phyloP scores from a whole-genome alignment of 192 early-diverging fungal species.

The Haplosporangium gracile region DNA sequence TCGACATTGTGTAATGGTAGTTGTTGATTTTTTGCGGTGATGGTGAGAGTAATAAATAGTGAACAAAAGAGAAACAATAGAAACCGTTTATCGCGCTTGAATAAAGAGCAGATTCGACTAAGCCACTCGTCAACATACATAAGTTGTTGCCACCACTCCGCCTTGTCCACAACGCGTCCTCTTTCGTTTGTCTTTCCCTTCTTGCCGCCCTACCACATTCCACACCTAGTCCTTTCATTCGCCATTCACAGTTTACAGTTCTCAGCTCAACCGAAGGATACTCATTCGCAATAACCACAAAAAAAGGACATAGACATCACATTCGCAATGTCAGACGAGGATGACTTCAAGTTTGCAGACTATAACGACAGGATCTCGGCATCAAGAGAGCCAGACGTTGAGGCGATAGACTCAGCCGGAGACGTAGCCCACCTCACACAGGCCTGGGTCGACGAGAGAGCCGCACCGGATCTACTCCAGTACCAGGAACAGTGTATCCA shows the following conservation, averaged over 20 bases:
- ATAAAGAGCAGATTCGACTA: not conserved
- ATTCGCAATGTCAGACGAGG: slow-evolving; percentile 15
- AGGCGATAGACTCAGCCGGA: slow-evolving; percentile 30
- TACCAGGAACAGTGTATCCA: slow-evolving; percentile 61
- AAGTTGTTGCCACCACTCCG: too few relatives aligned
- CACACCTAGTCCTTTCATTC: not conserved
- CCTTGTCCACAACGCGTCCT: too few relatives aligned
- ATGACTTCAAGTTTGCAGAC: slow-evolving; percentile 8
- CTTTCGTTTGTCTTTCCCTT: too few relatives aligned
- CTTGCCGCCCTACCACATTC: not conserved
- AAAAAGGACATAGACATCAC: not conserved
- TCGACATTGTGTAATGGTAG: slow-evolving; percentile 16
- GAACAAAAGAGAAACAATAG: not conserved
- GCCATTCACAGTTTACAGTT: too few relatives aligned
- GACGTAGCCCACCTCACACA: slow-evolving; percentile 62
- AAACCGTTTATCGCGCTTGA: not conserved
- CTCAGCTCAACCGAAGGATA: not conserved
- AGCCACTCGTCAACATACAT: not conserved
- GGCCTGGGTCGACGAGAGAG: slow-evolving; percentile 79
- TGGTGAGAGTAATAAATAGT: slow-evolving; percentile 1
- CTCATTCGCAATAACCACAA: not conserved
- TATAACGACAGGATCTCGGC: slow-evolving; percentile 23
- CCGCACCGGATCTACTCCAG: slow-evolving; percentile 72
- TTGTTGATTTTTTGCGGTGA: not conserved
- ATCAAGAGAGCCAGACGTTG: slow-evolving; percentile 17